A percentile compares a stretch with the other conserved stretches of the same genome.
These are phyloP conservation scores for Ganoderma sp. DNA, from an alignment of 1,284 basidiomycete genomes.

Conservation along the genomic window DNA sequence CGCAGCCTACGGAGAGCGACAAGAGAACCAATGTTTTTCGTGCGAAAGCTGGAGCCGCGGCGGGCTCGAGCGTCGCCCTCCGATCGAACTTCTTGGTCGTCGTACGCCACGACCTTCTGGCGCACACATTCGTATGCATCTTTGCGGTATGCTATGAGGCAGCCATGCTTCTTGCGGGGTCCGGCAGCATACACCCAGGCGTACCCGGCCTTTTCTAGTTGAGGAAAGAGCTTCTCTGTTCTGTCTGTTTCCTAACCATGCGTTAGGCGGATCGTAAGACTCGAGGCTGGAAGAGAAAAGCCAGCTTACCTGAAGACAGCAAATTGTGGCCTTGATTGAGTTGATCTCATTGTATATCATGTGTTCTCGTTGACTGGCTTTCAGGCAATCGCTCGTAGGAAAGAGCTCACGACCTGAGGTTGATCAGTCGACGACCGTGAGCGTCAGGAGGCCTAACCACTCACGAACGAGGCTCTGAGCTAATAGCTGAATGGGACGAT, in stretches of 20 bases:
- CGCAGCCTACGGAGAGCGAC: conserved; percentile 63
- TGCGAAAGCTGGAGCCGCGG: conserved; percentile 71
- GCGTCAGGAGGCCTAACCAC: conserved; percentile 40
- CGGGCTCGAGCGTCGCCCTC: conserved; percentile 46
- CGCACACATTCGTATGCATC: conserved; percentile 54
- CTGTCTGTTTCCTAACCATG: conserved; percentile 73
- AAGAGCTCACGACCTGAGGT: conserved; percentile 82
- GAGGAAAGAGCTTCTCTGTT: conserved; percentile 67
- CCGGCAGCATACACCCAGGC: conserved; percentile 67
- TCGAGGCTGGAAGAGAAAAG: background rate
- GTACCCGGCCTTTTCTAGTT: conserved; percentile 65
- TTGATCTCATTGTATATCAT: conserved; percentile 80
- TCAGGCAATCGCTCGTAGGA: conserved; percentile 83
- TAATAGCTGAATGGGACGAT: conserved; percentile 55
- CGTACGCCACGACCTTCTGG: conserved; percentile 64
- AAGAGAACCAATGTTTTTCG: conserved; percentile 83
- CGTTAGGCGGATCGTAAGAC: background rate
- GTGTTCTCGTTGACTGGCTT: conserved; percentile 70
- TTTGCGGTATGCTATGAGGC: conserved; percentile 75
- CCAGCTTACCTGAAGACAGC: conserved; percentile 76
- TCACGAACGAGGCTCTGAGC: conserved; percentile 80
- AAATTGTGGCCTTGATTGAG: conserved; percentile 71
- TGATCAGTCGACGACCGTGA: background rate
- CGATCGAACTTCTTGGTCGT: conserved; percentile 60
- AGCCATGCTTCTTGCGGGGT: conserved; percentile 80